Conservation (phyloP, 164 flowering plant species). For the Aristolochia californica region DNA sequence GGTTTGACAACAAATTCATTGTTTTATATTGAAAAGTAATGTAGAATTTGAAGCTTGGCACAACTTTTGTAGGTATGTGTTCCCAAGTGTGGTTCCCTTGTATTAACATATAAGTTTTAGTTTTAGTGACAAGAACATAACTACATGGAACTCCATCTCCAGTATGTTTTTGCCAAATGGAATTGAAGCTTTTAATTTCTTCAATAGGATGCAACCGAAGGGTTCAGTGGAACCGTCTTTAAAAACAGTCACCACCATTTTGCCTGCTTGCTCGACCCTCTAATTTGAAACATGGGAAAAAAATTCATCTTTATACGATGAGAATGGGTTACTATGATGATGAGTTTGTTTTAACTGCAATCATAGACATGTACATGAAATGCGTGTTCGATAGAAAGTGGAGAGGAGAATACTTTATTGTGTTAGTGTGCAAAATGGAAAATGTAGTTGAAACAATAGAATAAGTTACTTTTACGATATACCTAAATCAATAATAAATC, state of each 20-base stretch:
- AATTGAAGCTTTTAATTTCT: constrained; percentile 35
- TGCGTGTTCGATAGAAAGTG: no score
- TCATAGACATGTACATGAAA: constrained; percentile 74
- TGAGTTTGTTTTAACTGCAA: constrained; percentile 47
- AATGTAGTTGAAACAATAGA: no score
- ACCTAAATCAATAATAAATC: no score
- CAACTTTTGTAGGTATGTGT: constrained; percentile 63
- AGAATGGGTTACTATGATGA: constrained; percentile 27
- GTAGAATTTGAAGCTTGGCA: constrained; percentile 38
- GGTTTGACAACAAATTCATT: constrained; percentile 55
- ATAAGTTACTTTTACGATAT: no score
- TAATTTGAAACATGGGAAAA: constrained; percentile 33
- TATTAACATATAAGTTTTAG: constrained; percentile 32
- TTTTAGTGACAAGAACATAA: constrained; percentile 33
- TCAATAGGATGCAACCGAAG: constrained; percentile 49
- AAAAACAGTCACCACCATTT: constrained; percentile 49
- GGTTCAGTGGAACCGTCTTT: constrained; percentile 20
- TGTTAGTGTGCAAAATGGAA: no score
- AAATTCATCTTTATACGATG: constrained; percentile 45
- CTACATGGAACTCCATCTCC: constrained; percentile 66
- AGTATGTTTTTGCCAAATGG: constrained; percentile 48
- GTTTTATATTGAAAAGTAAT: constrained; percentile 25
- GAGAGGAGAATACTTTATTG: no score
- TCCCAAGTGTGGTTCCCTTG: constrained; percentile 53
- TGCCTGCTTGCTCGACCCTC: constrained; percentile 49